Conservation (phyloP, 2,329 filamentous ascomycete species). For the Chrysosporium keratinophilum region DNA sequence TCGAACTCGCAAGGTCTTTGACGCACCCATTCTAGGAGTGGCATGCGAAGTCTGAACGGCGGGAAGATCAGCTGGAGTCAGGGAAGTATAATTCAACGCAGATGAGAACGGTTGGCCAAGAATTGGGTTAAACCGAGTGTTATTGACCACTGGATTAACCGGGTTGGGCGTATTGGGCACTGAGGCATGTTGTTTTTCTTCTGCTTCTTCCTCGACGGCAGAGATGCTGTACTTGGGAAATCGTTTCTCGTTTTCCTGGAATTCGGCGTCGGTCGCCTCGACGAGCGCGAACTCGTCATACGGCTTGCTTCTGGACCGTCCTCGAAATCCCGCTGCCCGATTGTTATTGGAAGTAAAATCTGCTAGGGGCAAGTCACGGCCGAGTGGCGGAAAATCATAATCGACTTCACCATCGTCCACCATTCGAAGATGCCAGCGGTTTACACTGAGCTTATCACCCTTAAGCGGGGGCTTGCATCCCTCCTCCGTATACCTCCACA, state of each 20-base stretch:
- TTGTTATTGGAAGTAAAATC: constrained; percentile 61
- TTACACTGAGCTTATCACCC: constrained; percentile 47
- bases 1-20: constrained; percentile 50
- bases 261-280: constrained; percentile 46
- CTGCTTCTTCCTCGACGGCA: constrained; percentile 23
- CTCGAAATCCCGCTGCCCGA: constrained; percentile 43
- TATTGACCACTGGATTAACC: constrained; percentile 19
- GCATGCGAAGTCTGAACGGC: constrained; percentile 36
- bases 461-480: constrained; percentile 44
- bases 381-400: constrained; percentile 53
- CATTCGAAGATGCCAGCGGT: constrained; percentile 56
- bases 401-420: constrained; percentile 58
- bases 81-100: constrained; percentile 36
- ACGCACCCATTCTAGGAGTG: constrained; percentile 47
- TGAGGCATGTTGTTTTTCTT: constrained; percentile 14
- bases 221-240: constrained; percentile 42
- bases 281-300: constrained; percentile 59
- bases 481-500: constrained; percentile 54
- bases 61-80: constrained; percentile 39
- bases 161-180: constrained; percentile 17
- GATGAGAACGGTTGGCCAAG: constrained; percentile 39
- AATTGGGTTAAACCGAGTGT: constrained; percentile 32
- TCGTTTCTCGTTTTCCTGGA: constrained; percentile 48
- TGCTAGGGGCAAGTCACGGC: constrained; percentile 46
- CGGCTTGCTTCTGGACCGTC: constrained; percentile 51